Conservation (phyloP, 176 grass and related monocot genomes). For the Pontederia paniculata region DNA sequence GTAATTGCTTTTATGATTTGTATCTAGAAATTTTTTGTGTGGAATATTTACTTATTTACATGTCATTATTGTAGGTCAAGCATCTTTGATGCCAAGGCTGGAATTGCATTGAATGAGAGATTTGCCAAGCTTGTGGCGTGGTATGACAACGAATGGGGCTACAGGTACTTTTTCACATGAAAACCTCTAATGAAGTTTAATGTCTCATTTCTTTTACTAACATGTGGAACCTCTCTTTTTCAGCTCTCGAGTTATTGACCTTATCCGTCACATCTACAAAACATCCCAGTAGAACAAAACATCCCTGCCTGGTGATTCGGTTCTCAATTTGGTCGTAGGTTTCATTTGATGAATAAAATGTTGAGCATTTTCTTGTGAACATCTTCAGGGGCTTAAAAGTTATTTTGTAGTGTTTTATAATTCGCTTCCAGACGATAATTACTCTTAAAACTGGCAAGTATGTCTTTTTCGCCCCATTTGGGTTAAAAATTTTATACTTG, state of each 20-base stretch:
- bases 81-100: conserved; percentile 70
- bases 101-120: conserved; percentile 43
- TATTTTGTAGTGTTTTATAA: too few species aligned
- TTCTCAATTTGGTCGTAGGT: too few species aligned
- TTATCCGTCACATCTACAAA: conserved; percentile 72
- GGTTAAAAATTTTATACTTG: too few species aligned
- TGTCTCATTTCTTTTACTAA: neutral
- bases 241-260: conserved; percentile 74
- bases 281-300: neutral
- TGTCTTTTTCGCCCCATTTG: too few species aligned
- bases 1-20: neutral
- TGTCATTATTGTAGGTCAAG: conserved; percentile 36
- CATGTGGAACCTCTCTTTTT: neutral
- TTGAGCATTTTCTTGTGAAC: too few species aligned
- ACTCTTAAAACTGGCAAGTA: too few species aligned
- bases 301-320: too few species aligned
- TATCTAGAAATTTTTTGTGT: neutral
- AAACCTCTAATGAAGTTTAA: too few species aligned
- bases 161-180: conserved; percentile 27
- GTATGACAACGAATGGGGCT: conserved; percentile 73
- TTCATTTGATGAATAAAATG: too few species aligned
- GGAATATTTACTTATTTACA: neutral
- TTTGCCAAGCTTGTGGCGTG: conserved; percentile 54
- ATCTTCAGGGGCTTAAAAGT: too few species aligned
- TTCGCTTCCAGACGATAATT: too few species aligned